Conservation (phyloP, 2,329 filamentous ascomycete genomes). For the Ampelomyces quisqualis region DNA sequence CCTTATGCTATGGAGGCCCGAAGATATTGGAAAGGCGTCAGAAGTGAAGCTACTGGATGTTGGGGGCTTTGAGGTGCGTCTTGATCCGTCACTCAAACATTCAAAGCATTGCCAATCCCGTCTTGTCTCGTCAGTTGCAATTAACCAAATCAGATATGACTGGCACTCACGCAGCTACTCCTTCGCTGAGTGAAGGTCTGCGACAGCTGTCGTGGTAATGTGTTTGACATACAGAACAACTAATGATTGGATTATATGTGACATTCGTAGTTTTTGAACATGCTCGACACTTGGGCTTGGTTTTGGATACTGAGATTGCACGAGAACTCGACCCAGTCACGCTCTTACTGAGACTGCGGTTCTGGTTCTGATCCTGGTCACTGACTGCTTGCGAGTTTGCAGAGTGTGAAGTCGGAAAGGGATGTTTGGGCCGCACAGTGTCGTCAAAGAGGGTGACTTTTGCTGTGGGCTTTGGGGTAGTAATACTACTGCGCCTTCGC, state of each 20-base stretch:
- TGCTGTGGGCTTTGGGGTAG: no score
- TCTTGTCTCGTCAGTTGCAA: slow-evolving; percentile 11
- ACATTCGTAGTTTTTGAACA: slow-evolving; percentile 29
- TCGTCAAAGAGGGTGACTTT: no score
- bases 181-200: slow-evolving; percentile 18
- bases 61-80: not conserved
- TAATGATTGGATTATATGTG: slow-evolving; percentile 30
- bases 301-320: slow-evolving; percentile 6
- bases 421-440: no score
- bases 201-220: slow-evolving; percentile 43
- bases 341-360: slow-evolving; percentile 2
- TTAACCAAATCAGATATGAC: not conserved
- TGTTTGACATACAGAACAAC: slow-evolving; percentile 37
- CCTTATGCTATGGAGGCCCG: no score
- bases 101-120: slow-evolving; percentile 13
- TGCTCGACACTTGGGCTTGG: slow-evolving; percentile 27
- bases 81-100: slow-evolving; percentile 10
- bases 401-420: not conserved
- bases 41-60: no score
- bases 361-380: not conserved
- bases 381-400: not conserved
- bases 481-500: not conserved
- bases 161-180: slow-evolving; percentile 12
- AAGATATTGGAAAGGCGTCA: no score
- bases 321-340: not conserved